Conservation (phyloP, 352 stramenopile genomes). For the Pythium grandisporangium region DNA sequence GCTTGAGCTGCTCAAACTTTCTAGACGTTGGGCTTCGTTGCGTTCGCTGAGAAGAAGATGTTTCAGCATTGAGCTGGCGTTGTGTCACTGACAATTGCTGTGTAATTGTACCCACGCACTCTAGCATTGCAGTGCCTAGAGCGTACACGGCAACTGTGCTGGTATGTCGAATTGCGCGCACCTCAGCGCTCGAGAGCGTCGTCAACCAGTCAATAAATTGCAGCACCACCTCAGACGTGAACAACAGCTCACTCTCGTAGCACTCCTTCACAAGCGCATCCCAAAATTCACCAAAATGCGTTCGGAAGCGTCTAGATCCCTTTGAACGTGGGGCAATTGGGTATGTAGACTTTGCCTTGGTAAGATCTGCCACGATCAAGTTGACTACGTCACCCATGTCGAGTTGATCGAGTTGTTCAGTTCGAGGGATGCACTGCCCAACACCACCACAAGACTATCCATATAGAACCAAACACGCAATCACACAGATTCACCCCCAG, state of each 20-base stretch:
- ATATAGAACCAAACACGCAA: not conserved
- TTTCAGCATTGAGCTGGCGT: slow-evolving; percentile 59
- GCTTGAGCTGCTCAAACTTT: slow-evolving; percentile 45
- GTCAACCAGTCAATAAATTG: slow-evolving; percentile 79
- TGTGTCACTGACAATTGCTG: slow-evolving; percentile 61
- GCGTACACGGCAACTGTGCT: slow-evolving; percentile 59
- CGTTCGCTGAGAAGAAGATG: slow-evolving; percentile 6
- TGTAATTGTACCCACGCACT: slow-evolving; percentile 30
- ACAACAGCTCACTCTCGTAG: slow-evolving; percentile 74
- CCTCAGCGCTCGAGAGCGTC: slow-evolving; percentile 73
- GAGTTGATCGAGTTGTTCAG: slow-evolving; percentile 46
- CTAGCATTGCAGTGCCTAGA: slow-evolving; percentile 56
- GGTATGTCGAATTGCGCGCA: slow-evolving; percentile 76
- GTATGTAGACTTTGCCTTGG: slow-evolving; percentile 51
- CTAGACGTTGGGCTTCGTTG: slow-evolving; percentile 21
- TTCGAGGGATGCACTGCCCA: slow-evolving; percentile 33
- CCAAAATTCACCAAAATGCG: slow-evolving; percentile 72
- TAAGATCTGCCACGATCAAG: slow-evolving; percentile 54
- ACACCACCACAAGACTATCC: slow-evolving; percentile 37
- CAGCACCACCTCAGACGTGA: slow-evolving; percentile 47
- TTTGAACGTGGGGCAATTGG: slow-evolving; percentile 52
- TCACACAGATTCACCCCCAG: not conserved
- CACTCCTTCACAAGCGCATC: slow-evolving; percentile 66
- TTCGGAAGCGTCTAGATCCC: slow-evolving; percentile 51
- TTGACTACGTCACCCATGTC: slow-evolving; percentile 68